Evolutionary conservation across 768 basidiomycete species (phyloP).

Genomic region (Coprinellus micaceus): DNA sequence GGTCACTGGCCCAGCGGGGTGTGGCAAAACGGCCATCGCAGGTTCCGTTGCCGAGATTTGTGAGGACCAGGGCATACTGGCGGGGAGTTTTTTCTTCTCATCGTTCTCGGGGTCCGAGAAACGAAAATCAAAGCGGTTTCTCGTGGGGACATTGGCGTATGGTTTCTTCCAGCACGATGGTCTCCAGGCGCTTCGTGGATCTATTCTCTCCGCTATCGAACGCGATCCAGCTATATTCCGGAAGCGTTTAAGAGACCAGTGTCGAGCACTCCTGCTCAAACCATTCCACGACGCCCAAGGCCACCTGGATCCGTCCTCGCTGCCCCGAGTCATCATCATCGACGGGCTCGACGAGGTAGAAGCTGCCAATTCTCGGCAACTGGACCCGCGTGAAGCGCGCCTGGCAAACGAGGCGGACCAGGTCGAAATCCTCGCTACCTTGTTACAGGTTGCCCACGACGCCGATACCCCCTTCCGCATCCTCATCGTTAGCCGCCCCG

Average conservation of each 20-base stretch:
- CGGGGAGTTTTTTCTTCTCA: constrained; percentile 12
- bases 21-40: constrained; percentile 9
- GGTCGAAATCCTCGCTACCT: not conserved
- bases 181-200: not conserved
- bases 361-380: not conserved
- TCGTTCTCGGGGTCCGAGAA: not conserved
- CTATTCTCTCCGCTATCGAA: not conserved
- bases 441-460: not conserved
- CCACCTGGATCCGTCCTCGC: not conserved
- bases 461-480: not conserved
- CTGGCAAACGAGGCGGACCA: not conserved
- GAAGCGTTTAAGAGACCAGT: not conserved
- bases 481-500: constrained; percentile 8
- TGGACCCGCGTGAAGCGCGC: not conserved
- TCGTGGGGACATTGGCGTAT: not conserved
- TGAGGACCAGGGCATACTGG: not conserved
- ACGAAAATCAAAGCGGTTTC: not conserved
- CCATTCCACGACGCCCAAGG: not conserved
- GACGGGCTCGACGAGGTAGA: not conserved
- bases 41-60: constrained; percentile 5
- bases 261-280: not conserved
- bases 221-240: not conserved
- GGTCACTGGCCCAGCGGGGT: constrained; percentile 8
- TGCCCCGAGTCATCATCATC: not conserved
- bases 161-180: not conserved